Percentiles rank a stretch among this genome's conserved stretches.
Evolutionary conservation across 495 filamentous ascomycete genomes (phyloP).

Genomic region (Neurospora pannonica): DNA sequence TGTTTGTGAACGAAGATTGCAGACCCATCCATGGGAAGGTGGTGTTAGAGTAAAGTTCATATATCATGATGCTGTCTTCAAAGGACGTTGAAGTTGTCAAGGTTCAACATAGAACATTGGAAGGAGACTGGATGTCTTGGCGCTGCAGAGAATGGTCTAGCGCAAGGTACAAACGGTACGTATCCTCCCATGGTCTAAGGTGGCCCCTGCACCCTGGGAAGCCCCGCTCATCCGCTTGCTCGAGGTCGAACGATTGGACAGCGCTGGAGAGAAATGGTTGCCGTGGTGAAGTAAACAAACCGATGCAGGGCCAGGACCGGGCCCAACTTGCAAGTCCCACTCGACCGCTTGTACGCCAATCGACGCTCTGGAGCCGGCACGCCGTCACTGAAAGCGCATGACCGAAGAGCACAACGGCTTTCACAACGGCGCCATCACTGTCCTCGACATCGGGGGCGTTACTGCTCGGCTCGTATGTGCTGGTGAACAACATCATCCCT

Average conservation of each 20-base stretch:
- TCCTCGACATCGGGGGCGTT: constrained; percentile 18
- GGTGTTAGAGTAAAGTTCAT: not conserved
- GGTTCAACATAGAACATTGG: not conserved
- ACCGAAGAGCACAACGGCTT: constrained; percentile 12
- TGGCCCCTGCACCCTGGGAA: not conserved
- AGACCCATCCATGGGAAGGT: not conserved
- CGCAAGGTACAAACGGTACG: not conserved
- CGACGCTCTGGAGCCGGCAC: constrained; percentile 2
- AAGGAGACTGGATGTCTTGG: not conserved
- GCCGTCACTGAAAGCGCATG: constrained; percentile 10
- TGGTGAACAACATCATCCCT: constrained; percentile 20
- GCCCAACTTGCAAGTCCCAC: constrained; percentile 1
- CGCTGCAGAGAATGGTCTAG: not conserved
- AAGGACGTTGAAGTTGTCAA: not conserved
- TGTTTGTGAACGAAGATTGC: not conserved
- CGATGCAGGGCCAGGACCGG: not conserved
- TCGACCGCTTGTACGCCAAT: constrained; percentile 19
- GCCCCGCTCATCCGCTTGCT: not conserved
- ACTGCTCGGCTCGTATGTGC: constrained; percentile 23
- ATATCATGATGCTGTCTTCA: not conserved
- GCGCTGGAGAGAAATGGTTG: constrained; percentile 10
- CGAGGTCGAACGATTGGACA: not conserved
- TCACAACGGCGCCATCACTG: constrained; percentile 18
- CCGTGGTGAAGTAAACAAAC: constrained; percentile 20
- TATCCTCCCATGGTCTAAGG: not conserved